phyloP scores from a whole-genome alignment of 495 filamentous ascomycete genomes.

The Immersiella caudata region DNA sequence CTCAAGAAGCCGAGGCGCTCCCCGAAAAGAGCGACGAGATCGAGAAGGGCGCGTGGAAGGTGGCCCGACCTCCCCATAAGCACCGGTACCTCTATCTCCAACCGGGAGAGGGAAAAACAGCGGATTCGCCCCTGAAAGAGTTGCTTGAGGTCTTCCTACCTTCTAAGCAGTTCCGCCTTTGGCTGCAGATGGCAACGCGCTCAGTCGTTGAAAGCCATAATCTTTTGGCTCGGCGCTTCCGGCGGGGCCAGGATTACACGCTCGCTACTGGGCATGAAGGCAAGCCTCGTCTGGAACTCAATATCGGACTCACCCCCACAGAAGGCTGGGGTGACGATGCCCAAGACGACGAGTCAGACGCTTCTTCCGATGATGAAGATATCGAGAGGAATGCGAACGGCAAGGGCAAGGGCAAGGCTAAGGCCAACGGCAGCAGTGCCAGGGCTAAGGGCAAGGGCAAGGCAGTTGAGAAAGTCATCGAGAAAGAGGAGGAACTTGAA shows the following conservation, averaged over 20 bases:
- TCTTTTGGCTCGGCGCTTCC: slow-evolving; percentile 79
- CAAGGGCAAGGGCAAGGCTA: slow-evolving; percentile 45
- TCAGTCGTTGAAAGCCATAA: slow-evolving; percentile 66
- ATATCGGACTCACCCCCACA: slow-evolving; percentile 79
- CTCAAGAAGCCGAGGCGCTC: slow-evolving; percentile 58
- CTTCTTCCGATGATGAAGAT: slow-evolving; percentile 27
- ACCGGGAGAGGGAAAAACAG: slow-evolving; percentile 27
- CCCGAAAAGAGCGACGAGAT: slow-evolving; percentile 57
- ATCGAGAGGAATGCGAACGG: slow-evolving; percentile 33
- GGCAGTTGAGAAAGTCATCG: slow-evolving; percentile 31
- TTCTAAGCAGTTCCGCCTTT: slow-evolving; percentile 84
- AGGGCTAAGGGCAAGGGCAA: slow-evolving; percentile 43
- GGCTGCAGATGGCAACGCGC: slow-evolving; percentile 80
- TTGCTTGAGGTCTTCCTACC: slow-evolving; percentile 79
- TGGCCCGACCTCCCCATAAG: slow-evolving; percentile 90
- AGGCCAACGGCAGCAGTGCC: slow-evolving; percentile 41
- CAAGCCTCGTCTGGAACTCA: slow-evolving; percentile 82
- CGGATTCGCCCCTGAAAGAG: slow-evolving; percentile 66
- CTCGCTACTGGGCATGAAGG: slow-evolving; percentile 83
- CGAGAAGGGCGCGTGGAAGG: slow-evolving; percentile 65
- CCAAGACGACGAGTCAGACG: slow-evolving; percentile 39
- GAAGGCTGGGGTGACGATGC: slow-evolving; percentile 72
- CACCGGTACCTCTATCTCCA: slow-evolving; percentile 88
- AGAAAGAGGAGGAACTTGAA: slow-evolving; percentile 53
- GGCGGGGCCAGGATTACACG: slow-evolving; percentile 86